These are phyloP conservation scores for Penicillium sp. DNA, from an alignment of 2,329 filamentous ascomycete species.

Conservation along the genomic window DNA sequence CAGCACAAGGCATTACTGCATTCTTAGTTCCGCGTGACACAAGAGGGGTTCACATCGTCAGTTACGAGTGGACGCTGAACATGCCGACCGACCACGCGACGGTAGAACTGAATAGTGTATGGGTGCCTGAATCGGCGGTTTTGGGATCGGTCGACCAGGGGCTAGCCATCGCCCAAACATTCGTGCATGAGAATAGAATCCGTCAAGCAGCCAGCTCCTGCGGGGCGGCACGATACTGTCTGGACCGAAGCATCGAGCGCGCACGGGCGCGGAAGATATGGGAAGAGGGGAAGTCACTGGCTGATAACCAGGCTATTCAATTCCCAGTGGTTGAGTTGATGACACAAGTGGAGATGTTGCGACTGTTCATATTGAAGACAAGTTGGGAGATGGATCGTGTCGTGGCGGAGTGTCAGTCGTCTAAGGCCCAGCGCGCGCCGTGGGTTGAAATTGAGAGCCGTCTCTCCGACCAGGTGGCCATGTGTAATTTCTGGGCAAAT, in stretches of 20 bases:
- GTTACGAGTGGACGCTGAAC: constrained; percentile 64
- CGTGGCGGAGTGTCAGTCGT: constrained; percentile 31
- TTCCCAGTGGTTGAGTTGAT: constrained; percentile 62
- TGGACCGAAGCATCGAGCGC: constrained; percentile 57
- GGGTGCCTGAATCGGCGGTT: constrained; percentile 52
- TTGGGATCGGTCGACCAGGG: constrained; percentile 55
- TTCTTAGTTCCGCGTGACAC: constrained; percentile 57
- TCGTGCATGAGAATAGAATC: constrained; percentile 64
- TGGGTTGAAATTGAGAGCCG: constrained; percentile 56
- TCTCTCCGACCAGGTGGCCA: constrained; percentile 60
- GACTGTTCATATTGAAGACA: constrained; percentile 59
- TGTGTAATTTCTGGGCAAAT: constrained; percentile 67
- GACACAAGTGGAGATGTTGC: constrained; percentile 62
- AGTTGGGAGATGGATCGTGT: constrained; percentile 59
- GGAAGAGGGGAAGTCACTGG: constrained; percentile 23
- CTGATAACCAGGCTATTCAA: constrained; percentile 60
- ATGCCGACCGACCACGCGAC: constrained; percentile 67
- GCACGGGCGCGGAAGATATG: constrained; percentile 49
- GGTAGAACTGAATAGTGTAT: constrained; percentile 56
- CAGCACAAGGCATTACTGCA: constrained; percentile 57
- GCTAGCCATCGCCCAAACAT: constrained; percentile 61
- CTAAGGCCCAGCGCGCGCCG: constrained; percentile 26
- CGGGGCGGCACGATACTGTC: constrained; percentile 55
- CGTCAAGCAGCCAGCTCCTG: constrained; percentile 58
- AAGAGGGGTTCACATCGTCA: constrained; percentile 53